phyloP scores from a whole-genome alignment of 345 rosid genomes.

The Corymbia maculata region DNA sequence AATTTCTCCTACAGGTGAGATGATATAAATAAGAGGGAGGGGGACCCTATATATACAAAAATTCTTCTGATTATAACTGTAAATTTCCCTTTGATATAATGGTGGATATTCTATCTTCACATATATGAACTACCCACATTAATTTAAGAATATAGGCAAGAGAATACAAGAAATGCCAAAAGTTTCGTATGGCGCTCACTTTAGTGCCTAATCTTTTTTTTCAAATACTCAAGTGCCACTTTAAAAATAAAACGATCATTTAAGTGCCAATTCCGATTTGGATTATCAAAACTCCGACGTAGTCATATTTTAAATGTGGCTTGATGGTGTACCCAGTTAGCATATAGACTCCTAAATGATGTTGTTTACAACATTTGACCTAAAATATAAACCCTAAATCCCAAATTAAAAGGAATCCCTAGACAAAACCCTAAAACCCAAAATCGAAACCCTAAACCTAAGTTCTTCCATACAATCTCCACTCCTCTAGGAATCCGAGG shows the following conservation, averaged over 20 bases:
- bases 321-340: accelerated
- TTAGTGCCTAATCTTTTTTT: neutral
- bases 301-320: neutral
- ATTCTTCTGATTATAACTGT: accelerated
- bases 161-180: neutral
- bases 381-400: neutral
- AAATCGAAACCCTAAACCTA: neutral
- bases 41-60: too few species aligned
- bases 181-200: accelerated
- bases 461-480: neutral
- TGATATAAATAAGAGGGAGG: too few species aligned
- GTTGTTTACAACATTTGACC: neutral
- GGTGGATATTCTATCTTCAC: too few species aligned
- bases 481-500: neutral
- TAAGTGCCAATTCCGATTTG: neutral
- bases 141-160: neutral
- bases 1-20: too few species aligned
- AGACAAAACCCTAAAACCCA: neutral
- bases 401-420: neutral
- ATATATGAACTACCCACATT: neutral
- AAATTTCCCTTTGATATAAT: too few species aligned
- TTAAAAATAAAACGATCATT: neutral
- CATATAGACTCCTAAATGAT: neutral
- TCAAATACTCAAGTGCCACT: neutral
- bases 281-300: accelerated